A percentile compares a stretch with the other conserved stretches of the same genome.
These are phyloP conservation scores for Conringia planisiliqua DNA, from an alignment of 345 rosid genomes.

Conservation along the genomic window DNA sequence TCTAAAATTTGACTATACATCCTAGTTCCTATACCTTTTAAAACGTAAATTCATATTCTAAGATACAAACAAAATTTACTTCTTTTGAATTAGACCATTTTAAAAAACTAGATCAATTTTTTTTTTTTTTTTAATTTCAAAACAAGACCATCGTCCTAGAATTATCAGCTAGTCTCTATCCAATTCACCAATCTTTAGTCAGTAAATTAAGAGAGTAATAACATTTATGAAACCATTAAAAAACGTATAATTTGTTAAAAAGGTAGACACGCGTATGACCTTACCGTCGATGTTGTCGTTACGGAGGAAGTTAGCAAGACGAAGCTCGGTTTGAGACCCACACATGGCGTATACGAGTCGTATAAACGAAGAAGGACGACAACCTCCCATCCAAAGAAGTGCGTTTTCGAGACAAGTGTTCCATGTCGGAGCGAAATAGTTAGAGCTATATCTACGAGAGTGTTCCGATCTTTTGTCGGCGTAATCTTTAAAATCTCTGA, in stretches of 20 bases:
- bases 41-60: too few relatives aligned
- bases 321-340: constrained; percentile 27
- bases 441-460: background rate
- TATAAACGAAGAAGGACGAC: constrained; percentile 43
- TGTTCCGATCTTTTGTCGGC: constrained; percentile 15
- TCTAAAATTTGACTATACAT: too few relatives aligned
- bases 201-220: background rate
- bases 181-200: background rate
- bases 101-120: too few relatives aligned
- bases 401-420: constrained; percentile 46
- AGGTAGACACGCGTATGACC: background rate
- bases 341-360: constrained; percentile 38
- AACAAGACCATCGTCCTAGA: background rate
- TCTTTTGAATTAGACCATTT: too few relatives aligned
- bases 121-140: background rate
- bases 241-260: background rate
- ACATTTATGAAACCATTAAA: background rate
- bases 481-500: constrained; percentile 28
- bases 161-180: background rate
- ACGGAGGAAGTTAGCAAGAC: constrained; percentile 4
- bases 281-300: constrained; percentile 13
- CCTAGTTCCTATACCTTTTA: too few relatives aligned
- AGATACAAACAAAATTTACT: too few relatives aligned
- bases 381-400: constrained; percentile 46
- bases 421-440: constrained; percentile 42